Evolutionary conservation across 441 rosid genomes (phyloP), one percentile per base, ranked within the genome.

Genomic region (Arabidopsis lyrata): DNA sequence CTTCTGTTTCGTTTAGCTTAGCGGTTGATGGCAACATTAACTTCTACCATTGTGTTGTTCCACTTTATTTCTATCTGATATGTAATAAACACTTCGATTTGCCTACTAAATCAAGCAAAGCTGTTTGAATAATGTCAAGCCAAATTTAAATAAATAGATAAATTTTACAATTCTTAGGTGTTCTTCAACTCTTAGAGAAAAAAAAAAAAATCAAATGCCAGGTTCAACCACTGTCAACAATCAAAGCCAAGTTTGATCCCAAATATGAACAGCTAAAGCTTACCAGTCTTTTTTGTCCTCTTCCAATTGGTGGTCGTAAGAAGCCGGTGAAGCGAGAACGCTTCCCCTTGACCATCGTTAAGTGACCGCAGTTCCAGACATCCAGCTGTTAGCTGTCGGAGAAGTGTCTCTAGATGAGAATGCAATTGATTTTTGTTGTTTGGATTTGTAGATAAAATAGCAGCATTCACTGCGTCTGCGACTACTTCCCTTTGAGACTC

Each of bases 311-410:
- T 60, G 81, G 67, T 60, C 81, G 67, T 78, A 63, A 91, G 88
- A 48, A 82, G 82, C 63, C 80, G 73, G 55, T 78, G 81, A 70
- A 94, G 83, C 67, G 79, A 84, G 78, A 90, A 87, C 39, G 83
- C 77, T 81, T 92, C 97, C 15, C 97, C 98, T 49, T 94, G 90
- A 73, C 87, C 89, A 7, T 90, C 93, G 55, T 85, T 86, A 75
- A 84, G 67, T 24, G 83, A 79, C 88, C 92, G 80, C 68, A 86
- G 77, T 82, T 87, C 95, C 68, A 85, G 66, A 78, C 87, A 87
- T 75, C 97, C 90, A 57, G 84, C 88, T 14, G 85, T 86, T 15
- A 94, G 82, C 79, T 94, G 97, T 73, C 99, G 75, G 11, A 90
- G 86, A 68, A 92, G 74, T 63, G 82, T 81, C 81, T 94, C 95